These are phyloP conservation scores for Sporothrix euskadiensis DNA, from an alignment of 2,329 filamentous ascomycete species.

Conservation along the genomic window DNA sequence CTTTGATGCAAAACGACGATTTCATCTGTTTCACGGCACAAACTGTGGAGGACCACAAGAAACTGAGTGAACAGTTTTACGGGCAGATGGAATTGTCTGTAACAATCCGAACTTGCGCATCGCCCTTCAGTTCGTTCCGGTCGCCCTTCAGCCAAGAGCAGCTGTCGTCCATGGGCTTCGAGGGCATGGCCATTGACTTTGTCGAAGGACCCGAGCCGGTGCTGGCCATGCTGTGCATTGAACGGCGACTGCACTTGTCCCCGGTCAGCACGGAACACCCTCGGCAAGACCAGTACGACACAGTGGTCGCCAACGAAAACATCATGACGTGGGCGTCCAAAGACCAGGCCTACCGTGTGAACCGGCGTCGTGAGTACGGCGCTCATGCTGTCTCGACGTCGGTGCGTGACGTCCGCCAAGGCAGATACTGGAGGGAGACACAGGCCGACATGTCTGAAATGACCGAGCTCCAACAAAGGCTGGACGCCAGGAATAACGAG, in stretches of 20 bases:
- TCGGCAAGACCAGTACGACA: conserved; percentile 65
- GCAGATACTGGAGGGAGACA: conserved; percentile 73
- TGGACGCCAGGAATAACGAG: conserved; percentile 47
- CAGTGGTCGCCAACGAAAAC: conserved; percentile 57
- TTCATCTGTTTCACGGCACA: conserved; percentile 75
- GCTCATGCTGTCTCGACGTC: conserved; percentile 69
- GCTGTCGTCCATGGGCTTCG: conserved; percentile 63
- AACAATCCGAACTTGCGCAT: conserved; percentile 64
- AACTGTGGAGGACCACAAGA: conserved; percentile 70
- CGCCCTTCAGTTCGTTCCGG: conserved; percentile 56
- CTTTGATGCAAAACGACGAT: conserved; percentile 53
- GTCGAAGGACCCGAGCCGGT: conserved; percentile 80
- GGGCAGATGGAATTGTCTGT: conserved; percentile 67
- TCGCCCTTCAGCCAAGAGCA: conserved; percentile 58
- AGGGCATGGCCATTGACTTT: conserved; percentile 77
- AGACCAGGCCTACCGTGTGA: conserved; percentile 62
- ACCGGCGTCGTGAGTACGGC: conserved; percentile 78
- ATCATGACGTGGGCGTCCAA: conserved; percentile 72
- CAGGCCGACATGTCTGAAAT: conserved; percentile 70
- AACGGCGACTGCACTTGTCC: conserved; percentile 66
- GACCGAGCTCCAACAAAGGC: conserved; percentile 56
- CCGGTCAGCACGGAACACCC: conserved; percentile 66
- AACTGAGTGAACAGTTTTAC: conserved; percentile 66
- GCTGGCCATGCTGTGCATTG: conserved; percentile 81
- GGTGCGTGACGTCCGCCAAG: conserved; percentile 60